Evolutionary conservation across 495 filamentous ascomycete species (phyloP).

Genomic region (Hyaloscypha bicolor): DNA sequence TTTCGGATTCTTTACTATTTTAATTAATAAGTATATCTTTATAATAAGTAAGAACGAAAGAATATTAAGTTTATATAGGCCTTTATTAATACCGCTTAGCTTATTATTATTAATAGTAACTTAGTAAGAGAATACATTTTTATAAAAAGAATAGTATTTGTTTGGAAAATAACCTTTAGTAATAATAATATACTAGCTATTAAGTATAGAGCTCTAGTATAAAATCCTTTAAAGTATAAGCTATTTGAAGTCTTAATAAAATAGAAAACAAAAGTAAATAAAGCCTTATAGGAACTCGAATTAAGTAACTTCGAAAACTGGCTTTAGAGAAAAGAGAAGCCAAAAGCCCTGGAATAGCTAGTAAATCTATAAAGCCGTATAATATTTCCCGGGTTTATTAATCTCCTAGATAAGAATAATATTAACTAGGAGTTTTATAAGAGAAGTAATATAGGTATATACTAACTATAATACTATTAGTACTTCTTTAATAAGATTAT

Average conservation of each 20-base stretch:
- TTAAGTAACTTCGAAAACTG: conserved; percentile 34
- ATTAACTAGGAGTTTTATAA: conserved; percentile 23
- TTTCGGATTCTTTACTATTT: conserved; percentile 23
- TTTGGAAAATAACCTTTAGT: conserved; percentile 22
- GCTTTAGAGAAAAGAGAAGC: conserved; percentile 35
- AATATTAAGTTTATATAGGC: conserved; percentile 25
- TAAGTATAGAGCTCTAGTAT: conserved; percentile 3
- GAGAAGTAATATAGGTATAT: conserved; percentile 20
- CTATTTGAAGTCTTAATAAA: conserved; percentile 29
- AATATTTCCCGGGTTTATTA: conserved; percentile 35
- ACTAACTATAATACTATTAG: conserved; percentile 35
- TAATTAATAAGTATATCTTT: conserved; percentile 25
- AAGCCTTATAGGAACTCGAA: conserved; percentile 31
- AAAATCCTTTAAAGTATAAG: conserved; percentile 27
- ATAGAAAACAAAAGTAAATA: conserved; percentile 33
- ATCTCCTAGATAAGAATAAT: conserved; percentile 33
- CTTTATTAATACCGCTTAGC: conserved; percentile 38
- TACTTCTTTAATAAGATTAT: conserved; percentile 41
- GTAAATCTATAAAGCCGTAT: conserved; percentile 31
- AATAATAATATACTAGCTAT: conserved; percentile 24
- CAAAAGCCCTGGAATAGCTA: conserved; percentile 18
- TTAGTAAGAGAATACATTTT: conserved; percentile 40
- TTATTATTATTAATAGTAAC: conserved; percentile 39
- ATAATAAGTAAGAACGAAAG: conserved; percentile 25
- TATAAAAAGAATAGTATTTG: conserved; percentile 33